These are phyloP conservation scores for Jatropha podagrica DNA, from an alignment of 441 rosid species.

Conservation along the genomic window DNA sequence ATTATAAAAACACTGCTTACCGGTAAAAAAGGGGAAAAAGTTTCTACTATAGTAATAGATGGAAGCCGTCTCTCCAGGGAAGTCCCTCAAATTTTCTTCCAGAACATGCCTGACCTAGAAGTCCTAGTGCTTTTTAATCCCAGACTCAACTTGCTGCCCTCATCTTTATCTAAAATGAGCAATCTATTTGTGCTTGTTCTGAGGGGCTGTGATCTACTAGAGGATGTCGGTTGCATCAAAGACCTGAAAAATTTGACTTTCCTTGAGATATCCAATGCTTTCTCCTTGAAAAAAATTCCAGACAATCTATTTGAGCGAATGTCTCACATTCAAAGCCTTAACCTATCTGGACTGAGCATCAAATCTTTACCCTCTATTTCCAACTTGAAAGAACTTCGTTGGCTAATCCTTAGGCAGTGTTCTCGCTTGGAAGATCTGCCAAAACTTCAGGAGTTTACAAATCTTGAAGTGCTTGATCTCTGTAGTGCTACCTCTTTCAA, in stretches of 20 bases:
- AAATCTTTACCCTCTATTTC: conserved; percentile 34
- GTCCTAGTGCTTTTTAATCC: conserved; percentile 49
- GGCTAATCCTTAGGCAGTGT: conserved; percentile 55
- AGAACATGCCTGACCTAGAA: conserved; percentile 27
- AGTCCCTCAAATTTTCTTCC: conserved; percentile 29
- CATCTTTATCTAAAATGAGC: conserved; percentile 2
- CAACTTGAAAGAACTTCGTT: conserved; percentile 33
- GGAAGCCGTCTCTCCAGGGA: conserved; percentile 40
- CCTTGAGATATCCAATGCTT: conserved; percentile 60
- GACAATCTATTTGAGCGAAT: conserved; percentile 29
- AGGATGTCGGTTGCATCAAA: conserved; percentile 22
- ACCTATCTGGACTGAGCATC: conserved; percentile 43
- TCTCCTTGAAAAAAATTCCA: conserved; percentile 29
- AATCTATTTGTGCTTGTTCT: conserved; percentile 46
- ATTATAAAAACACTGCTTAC: conserved; percentile 44
- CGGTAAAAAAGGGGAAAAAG: conserved; percentile 20
- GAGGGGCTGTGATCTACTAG: conserved; percentile 46
- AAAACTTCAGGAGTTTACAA: conserved; percentile 22
- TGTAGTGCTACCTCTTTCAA: conserved; percentile 38
- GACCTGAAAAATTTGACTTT: conserved; percentile 29
- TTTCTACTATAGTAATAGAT: conserved; percentile 46
- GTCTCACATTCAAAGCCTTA: conserved; percentile 43
- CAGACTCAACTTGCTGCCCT: conserved; percentile 28
- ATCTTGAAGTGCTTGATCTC: conserved; percentile 59
- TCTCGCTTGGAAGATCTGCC: conserved; percentile 37